Evolutionary conservation across 768 basidiomycete genomes (phyloP), one percentile per base, ranked within the genome.

Genomic region (Boletus edulis): DNA sequence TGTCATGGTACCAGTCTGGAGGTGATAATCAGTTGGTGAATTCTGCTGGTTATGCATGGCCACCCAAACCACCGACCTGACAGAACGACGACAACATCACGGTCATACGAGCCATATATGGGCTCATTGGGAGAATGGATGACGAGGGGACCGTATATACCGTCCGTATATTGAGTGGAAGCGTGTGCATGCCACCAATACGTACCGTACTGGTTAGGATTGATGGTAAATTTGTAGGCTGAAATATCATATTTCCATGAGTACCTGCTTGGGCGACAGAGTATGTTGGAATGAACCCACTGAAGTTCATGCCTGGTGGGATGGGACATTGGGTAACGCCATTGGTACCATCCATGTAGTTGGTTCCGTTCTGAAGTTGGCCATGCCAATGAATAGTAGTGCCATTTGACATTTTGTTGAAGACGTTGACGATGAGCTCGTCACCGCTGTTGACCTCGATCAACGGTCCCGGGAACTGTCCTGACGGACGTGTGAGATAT

Each of bases 321-420:
- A 82, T 82, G 11, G 77, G 76, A 58, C 82, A 82, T 59, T 82
- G 75, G 1, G 80, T 77, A 42, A 82, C 72, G 10, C 73, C 75
- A 9, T 62, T 66, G 0, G 78, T 73, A 3, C 81, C 81, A 49
- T 82, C 81, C 60, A 76, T 79, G 56, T 72, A 79, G 52, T 76
- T 75, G 1, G 80, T 80, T 32, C 74, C 69, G 51, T 78, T 77
- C 58, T 75, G 78, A 37, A 69, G 63, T 49, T 78, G 67, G 24
- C 68, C 65, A 18, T 72, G 71, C 72, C 72, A 72, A 46, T 72
- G 71, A 49, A 72, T 67, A 14, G 60, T 52, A 15, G 71, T 72
- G 5, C 72, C 71, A 17, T 72, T 72, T 11, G 63, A 18, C 56
- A 72, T 50, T 38, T 61, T 61, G 50, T 72, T 72, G 5, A 71